phyloP scores from a whole-genome alignment of 2,329 filamentous ascomycete species.

The Exophiala xenobiotica region DNA sequence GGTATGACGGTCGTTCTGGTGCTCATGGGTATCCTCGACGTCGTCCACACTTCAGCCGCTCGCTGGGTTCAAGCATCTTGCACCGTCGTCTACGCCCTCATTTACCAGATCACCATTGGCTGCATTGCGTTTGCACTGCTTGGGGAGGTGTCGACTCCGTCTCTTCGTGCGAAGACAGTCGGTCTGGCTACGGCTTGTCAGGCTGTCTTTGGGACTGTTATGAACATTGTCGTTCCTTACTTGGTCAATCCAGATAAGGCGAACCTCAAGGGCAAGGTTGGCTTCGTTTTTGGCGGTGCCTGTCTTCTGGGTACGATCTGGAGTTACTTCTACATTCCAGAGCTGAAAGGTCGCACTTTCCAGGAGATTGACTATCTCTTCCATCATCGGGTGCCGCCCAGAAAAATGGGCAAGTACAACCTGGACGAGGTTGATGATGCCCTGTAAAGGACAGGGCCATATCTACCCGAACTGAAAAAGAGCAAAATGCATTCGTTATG shows the following conservation, averaged over 20 bases:
- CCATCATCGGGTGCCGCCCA: slow-evolving; percentile 27
- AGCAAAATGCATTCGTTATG: not conserved
- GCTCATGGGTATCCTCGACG: slow-evolving; percentile 44
- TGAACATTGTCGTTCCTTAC: slow-evolving; percentile 24
- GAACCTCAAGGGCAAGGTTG: slow-evolving; percentile 34
- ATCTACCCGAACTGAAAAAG: no score
- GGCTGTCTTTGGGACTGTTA: slow-evolving; percentile 42
- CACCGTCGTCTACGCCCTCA: slow-evolving; percentile 41
- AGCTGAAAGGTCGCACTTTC: slow-evolving; percentile 33
- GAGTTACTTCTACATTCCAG: slow-evolving; percentile 32
- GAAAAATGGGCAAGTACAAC: slow-evolving; percentile 27
- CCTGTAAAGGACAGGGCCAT: not conserved
- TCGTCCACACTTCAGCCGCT: slow-evolving; percentile 36
- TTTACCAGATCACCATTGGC: slow-evolving; percentile 44
- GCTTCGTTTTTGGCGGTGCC: slow-evolving; percentile 36
- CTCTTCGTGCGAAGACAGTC: slow-evolving; percentile 48
- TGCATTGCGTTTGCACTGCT: slow-evolving; percentile 48
- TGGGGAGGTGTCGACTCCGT: slow-evolving; percentile 47
- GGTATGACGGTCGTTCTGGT: slow-evolving; percentile 36
- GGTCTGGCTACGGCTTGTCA: slow-evolving; percentile 42
- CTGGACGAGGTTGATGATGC: slow-evolving; percentile 17
- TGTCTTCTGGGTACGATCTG: slow-evolving; percentile 27
- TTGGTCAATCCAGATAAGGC: slow-evolving; percentile 27
- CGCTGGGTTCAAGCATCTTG: slow-evolving; percentile 39
- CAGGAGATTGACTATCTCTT: slow-evolving; percentile 40